phyloP scores from a whole-genome alignment of 805 yeast genomes.

The Barnettozyma sp. region DNA sequence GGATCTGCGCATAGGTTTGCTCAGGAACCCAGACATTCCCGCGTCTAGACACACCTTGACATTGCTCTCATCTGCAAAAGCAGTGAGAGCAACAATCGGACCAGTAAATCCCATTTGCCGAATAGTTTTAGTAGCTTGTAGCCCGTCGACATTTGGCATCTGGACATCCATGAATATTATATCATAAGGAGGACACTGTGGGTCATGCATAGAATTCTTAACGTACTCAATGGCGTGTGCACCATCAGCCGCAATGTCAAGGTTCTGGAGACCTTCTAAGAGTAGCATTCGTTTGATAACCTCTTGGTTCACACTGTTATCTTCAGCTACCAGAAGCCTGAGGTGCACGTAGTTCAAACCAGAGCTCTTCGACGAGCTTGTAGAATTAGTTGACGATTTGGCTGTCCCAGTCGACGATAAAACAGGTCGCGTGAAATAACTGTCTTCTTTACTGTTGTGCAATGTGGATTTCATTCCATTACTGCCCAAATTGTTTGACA shows the following conservation, averaged over 20 bases:
- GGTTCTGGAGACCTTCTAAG: constrained; percentile 68
- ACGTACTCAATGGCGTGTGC: constrained; percentile 75
- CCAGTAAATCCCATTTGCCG: constrained; percentile 54
- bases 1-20: constrained; percentile 79
- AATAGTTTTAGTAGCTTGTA: constrained; percentile 71
- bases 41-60: constrained; percentile 75
- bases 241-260: constrained; percentile 85
- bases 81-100: constrained; percentile 92
- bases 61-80: constrained; percentile 90
- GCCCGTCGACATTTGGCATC: constrained; percentile 92
- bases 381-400: constrained; percentile 18
- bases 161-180: constrained; percentile 94
- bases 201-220: constrained; percentile 12
- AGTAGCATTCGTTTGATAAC: constrained; percentile 84
- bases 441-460: constrained; percentile 2
- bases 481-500: not conserved
- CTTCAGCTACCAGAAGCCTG: constrained; percentile 83
- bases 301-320: constrained; percentile 89
- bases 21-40: constrained; percentile 91
- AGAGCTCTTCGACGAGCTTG: constrained; percentile 8
- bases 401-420: constrained; percentile 37
- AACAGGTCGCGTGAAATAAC: constrained; percentile 26
- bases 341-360: constrained; percentile 19
- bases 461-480: not conserved
- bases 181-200: too few relatives aligned